Evolutionary conservation across 345 rosid species (phyloP).

Genomic region (Clausena lansium): DNA sequence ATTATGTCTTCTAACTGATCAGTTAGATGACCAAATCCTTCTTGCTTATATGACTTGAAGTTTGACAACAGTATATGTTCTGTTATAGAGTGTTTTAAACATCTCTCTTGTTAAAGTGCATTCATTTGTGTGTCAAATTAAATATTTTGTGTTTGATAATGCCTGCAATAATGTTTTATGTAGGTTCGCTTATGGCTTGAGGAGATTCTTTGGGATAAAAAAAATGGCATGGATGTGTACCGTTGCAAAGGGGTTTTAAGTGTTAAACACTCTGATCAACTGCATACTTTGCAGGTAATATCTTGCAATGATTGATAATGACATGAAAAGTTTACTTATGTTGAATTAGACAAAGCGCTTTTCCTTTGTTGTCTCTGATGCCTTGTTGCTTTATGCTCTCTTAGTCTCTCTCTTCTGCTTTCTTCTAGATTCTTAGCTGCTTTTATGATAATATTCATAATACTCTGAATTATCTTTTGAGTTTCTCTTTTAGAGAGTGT

Average conservation of each 20-base stretch:
- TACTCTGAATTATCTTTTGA: background rate
- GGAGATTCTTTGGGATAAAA: constrained; percentile 94
- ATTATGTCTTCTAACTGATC: background rate
- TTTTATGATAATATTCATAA: background rate
- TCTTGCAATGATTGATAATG: constrained; percentile 1
- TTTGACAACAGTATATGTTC: background rate
- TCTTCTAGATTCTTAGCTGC: background rate
- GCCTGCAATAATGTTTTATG: constrained; percentile 7
- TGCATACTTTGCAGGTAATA: constrained; percentile 88
- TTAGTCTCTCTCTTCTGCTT: background rate
- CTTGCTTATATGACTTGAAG: background rate
- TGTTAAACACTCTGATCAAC: constrained; percentile 59
- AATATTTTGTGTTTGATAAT: background rate
- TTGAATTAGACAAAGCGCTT: background rate
- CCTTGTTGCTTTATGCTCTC: background rate
- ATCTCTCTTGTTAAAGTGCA: background rate
- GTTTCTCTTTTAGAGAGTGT: background rate
- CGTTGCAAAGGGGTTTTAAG: constrained; percentile 89
- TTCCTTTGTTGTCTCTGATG: constrained; percentile 1
- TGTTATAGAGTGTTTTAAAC: background rate
- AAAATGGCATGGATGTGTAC: constrained; percentile 69
- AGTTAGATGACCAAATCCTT: background rate
- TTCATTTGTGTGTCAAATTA: background rate
- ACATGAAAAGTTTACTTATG: constrained; percentile 8
- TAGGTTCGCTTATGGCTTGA: constrained; percentile 86